A percentile compares a stretch with the other conserved stretches of the same genome.
Conservation (phyloP, 2,329 filamentous ascomycete genomes). For the Cladosporium colombiae region DNA sequence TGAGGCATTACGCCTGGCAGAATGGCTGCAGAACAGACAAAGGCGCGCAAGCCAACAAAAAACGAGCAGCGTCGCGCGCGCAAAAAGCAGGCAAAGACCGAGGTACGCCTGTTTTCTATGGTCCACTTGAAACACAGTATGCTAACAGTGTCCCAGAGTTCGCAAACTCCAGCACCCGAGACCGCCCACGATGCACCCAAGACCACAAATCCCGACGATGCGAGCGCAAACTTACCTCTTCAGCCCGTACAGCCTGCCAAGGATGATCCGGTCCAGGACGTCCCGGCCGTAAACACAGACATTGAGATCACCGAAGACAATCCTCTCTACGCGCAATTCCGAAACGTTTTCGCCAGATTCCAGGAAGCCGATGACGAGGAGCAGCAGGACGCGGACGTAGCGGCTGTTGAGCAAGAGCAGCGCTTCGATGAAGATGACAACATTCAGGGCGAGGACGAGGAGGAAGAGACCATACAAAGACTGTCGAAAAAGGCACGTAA, state of each 20-base stretch:
- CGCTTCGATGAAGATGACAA: constrained; percentile 84
- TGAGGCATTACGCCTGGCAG: constrained; percentile 38
- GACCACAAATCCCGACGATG: constrained; percentile 24
- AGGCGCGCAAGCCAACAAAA: constrained; percentile 74
- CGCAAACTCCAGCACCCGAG: constrained; percentile 36
- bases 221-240: constrained; percentile 26
- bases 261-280: constrained; percentile 32
- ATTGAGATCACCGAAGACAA: constrained; percentile 48
- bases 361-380: constrained; percentile 53
- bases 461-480: constrained; percentile 62
- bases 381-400: background rate
- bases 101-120: constrained; percentile 34
- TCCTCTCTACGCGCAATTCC: constrained; percentile 80
- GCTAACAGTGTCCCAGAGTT: constrained; percentile 9
- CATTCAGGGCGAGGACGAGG: constrained; percentile 81
- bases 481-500: constrained; percentile 96
- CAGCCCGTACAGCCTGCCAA: constrained; percentile 31
- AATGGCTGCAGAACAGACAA: constrained; percentile 29
- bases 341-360: constrained; percentile 79
- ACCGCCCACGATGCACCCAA: constrained; percentile 27
- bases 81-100: constrained; percentile 88
- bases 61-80: constrained; percentile 90
- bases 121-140: background rate
- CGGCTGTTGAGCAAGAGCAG: constrained; percentile 72
- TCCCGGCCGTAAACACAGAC: constrained; percentile 27